Base-by-base conservation (phyloP, 2,329 filamentous ascomycete genomes). In the Sarocladium kiliense region DNA sequence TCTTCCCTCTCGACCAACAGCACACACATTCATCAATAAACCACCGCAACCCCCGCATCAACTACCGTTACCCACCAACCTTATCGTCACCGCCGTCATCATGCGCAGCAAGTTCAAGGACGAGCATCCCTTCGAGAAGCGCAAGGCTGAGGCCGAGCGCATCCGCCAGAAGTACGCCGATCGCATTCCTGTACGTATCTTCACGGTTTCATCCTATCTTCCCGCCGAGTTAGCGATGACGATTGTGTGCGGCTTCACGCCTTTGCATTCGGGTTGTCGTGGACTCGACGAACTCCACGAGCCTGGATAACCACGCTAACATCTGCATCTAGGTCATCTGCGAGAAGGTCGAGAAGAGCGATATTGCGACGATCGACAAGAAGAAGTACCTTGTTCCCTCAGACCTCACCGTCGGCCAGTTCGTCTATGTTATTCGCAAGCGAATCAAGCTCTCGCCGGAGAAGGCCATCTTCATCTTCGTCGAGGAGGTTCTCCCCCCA, bases 81-180 rank as follows among this genome's bases (percentile, higher is more conserved):
- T 49, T 32, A 55, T 54, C 60, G 56, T 54, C 60, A 65, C 65
- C 64, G 71, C 72, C 71, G 69, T 70, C 81, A 90, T 70, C 64
- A 97, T 97, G 91, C 89, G 92, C 72, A 96, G 91, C 82, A 97
- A 97, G 86, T 99, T 99, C 78, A 99, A 99, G 91, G 94, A 99
- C 87, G 94, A 97, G 85, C 94, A 97, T 76, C 91, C 91, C 67
- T 97, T 97, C 74, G 94, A 97, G 88, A 99, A 99, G 90, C 91
- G 94, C 80, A 97, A 97, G 90, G 94, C 94, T 63, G 94, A 99
- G 80, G 94, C 94, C 72, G 94, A 99, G 82, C 92, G 94, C 75
- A 97, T 97, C 74, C 91, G 94, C 64, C 92, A 97, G 81, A 99
- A 99, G 78, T 99, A 99, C 74, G 86, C 91, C 65, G 94, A 99